Conservation (phyloP, 2,329 filamentous ascomycete genomes). For the Phialocephala subalpina region DNA sequence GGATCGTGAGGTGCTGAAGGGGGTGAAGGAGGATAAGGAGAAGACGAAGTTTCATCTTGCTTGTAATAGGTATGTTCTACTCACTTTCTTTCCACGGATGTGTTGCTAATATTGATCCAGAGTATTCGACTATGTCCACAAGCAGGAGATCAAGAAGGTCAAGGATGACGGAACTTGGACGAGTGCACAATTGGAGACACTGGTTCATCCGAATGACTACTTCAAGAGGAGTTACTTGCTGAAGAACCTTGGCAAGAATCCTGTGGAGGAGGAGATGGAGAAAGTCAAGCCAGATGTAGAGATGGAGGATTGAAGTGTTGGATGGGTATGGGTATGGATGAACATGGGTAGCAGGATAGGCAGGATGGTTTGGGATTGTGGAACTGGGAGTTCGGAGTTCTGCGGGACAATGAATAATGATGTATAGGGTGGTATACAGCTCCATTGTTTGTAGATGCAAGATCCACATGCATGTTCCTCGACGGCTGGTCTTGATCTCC, state of each 20-base stretch:
- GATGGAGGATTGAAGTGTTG: conserved; percentile 57
- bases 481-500: too few species aligned
- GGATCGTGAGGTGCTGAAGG: conserved; percentile 79
- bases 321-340: neutral
- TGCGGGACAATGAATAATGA: conserved; percentile 8
- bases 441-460: too few species aligned
- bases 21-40: conserved; percentile 87
- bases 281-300: conserved; percentile 59
- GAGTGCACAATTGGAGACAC: conserved; percentile 85
- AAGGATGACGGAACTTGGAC: conserved; percentile 78
- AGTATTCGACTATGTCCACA: conserved; percentile 90
- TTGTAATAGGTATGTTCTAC: conserved; percentile 76
- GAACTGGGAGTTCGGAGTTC: conserved; percentile 5
- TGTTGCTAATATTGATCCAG: conserved; percentile 45
- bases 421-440: neutral
- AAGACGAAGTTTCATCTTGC: conserved; percentile 93
- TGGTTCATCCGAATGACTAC: conserved; percentile 97
- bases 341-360: neutral
- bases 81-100: conserved; percentile 1
- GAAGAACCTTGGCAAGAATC: conserved; percentile 70
- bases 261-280: conserved; percentile 44
- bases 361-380: neutral
- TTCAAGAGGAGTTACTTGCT: conserved; percentile 94
- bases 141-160: conserved; percentile 76
- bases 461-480: too few species aligned